Conservation (phyloP, 2,329 filamentous ascomycete species). For the Xylogone sp. region DNA sequence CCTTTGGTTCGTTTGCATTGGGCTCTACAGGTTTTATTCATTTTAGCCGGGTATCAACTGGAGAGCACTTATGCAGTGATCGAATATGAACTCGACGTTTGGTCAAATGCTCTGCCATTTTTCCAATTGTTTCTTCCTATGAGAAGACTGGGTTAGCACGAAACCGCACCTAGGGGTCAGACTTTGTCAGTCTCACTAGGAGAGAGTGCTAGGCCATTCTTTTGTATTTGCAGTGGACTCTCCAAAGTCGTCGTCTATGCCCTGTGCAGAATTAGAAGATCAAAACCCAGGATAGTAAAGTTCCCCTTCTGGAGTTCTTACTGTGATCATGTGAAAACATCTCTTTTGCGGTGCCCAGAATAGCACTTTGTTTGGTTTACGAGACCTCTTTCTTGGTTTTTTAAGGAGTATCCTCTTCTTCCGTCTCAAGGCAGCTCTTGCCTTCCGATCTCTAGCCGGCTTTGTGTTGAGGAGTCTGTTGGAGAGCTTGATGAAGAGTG, state of each 20-base stretch:
- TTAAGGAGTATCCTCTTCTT: background rate
- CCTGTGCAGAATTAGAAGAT: background rate
- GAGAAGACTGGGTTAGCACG: no score
- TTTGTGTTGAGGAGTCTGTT: constrained; percentile 31
- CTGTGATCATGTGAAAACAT: background rate
- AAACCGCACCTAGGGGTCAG: no score
- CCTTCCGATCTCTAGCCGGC: constrained; percentile 16
- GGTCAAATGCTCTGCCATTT: no score
- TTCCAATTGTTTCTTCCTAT: no score
- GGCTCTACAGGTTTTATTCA: no score
- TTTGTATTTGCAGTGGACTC: no score
- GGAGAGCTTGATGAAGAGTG: constrained; percentile 57
- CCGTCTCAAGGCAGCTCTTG: background rate
- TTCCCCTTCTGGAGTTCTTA: background rate
- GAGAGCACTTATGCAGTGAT: no score
- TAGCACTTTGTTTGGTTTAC: background rate
- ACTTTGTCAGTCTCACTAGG: no score
- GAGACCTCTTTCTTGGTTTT: background rate
- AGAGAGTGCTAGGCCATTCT: no score
- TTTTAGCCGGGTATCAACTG: no score
- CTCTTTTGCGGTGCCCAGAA: background rate
- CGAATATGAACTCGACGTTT: no score
- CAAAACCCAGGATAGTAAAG: background rate
- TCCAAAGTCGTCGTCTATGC: background rate
- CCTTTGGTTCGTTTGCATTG: no score